Percentiles rank a stretch among this genome's conserved stretches.
These are phyloP conservation scores for Eleusine coracana DNA, from an alignment of 176 grass and related monocot genomes.

Conservation along the genomic window DNA sequence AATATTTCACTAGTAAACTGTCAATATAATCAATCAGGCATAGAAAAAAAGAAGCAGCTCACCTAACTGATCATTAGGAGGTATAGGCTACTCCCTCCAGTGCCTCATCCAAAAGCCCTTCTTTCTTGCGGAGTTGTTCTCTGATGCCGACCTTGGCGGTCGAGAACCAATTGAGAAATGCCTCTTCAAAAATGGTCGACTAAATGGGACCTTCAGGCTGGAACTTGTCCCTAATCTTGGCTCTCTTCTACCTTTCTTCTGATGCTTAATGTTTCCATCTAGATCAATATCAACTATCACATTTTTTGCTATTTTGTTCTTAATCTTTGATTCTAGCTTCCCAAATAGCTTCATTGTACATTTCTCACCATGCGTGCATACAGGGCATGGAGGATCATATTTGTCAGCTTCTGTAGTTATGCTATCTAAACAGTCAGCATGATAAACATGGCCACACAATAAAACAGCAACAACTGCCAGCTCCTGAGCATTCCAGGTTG, in stretches of 20 bases:
- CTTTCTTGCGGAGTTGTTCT: constrained; percentile 60
- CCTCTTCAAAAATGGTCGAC: constrained; percentile 63
- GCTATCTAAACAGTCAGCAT: constrained; percentile 91
- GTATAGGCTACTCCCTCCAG: constrained; percentile 51
- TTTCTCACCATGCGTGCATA: constrained; percentile 79
- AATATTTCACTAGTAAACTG: background rate
- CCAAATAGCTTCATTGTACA: constrained; percentile 70
- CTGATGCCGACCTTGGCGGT: constrained; percentile 28
- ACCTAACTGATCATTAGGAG: constrained; percentile 28
- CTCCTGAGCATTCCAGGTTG: constrained; percentile 61
- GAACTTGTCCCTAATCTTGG: constrained; percentile 53
- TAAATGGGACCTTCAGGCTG: constrained; percentile 64
- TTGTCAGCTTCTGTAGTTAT: constrained; percentile 74
- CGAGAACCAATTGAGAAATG: constrained; percentile 77
- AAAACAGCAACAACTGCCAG: constrained; percentile 77
- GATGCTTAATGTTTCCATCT: constrained; percentile 44
- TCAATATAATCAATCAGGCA: background rate
- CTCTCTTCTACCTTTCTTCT: constrained; percentile 42
- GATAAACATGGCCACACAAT: constrained; percentile 82
- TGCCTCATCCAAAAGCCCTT: constrained; percentile 83
- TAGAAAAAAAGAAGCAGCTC: constrained; percentile 15
- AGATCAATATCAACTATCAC: constrained; percentile 50
- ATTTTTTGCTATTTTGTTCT: constrained; percentile 55
- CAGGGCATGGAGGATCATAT: constrained; percentile 82
- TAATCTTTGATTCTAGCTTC: constrained; percentile 62